Base-by-base conservation (phyloP, 768 basidiomycete genomes). In the Russula olivacea region DNA sequence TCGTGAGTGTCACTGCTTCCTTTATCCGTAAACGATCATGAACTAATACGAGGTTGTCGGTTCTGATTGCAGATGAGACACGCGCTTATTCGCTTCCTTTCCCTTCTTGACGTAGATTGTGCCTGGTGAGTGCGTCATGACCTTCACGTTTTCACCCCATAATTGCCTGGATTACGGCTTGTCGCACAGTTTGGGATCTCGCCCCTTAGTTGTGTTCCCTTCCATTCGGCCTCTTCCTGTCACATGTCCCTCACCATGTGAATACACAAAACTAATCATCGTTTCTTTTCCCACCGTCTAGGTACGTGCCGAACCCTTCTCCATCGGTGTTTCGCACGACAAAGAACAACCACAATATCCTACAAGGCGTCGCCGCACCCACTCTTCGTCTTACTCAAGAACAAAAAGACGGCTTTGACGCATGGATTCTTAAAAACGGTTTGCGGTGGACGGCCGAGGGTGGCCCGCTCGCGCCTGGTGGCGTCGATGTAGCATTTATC, bases 261-360 rank as follows among this genome's bases (percentile, higher is more conserved):
- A 47, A 51, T 14, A 34, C 19, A 19, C 19, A 17, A 10, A 23
- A 43, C 30, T 66, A 25, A 65, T 21, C 43, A 11, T 50, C 17
- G 55, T 52, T 57, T 53, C 65, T 62, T 66, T 66, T 68, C 50
- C 53, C 52, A 49, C 40, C 45, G 11, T 51, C 53, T 65, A 89
- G 88, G 88, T 91, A 91, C 75, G 89, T 93, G 36, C 91, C 89
- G 52, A 92, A 91, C 77, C 89, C 90, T 25, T 86, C 91, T 51
- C 93, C 93, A 1, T 83, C 82, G 66, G 90, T 96, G 43, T 96
- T 95, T 82, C 86, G 93, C 66, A 93, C 89, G 64, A 95, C 93
- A 67, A 91, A 91, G 80, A 91, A 92, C 90, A 92, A 92, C 79
- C 91, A 93, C 83, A 93, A 93, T 76, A 92, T 91, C 72, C 79